Percentiles rank a stretch among this genome's conserved stretches.
Conservation (phyloP, 768 basidiomycete genomes). For the Lactarius psammicola region DNA sequence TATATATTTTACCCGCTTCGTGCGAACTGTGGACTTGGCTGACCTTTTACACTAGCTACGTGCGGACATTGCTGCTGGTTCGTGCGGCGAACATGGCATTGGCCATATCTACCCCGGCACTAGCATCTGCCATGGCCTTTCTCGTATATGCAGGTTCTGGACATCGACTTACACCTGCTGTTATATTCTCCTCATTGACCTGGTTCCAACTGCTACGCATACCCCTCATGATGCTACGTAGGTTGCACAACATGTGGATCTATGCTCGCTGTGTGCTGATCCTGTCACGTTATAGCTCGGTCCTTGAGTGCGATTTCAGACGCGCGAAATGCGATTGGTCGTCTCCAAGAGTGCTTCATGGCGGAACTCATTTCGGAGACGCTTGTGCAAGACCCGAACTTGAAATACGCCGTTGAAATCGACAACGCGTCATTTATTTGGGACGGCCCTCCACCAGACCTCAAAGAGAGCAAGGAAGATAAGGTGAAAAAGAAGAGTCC, state of each 20-base stretch:
- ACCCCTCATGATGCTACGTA: slow-evolving; percentile 72
- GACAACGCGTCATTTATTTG: slow-evolving; percentile 77
- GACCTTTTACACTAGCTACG: slow-evolving; percentile 43
- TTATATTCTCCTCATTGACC: slow-evolving; percentile 81
- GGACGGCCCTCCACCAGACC: slow-evolving; percentile 70
- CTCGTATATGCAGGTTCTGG: slow-evolving; percentile 75
- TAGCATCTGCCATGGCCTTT: slow-evolving; percentile 80
- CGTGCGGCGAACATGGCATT: slow-evolving; percentile 68
- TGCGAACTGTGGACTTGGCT: slow-evolving; percentile 8
- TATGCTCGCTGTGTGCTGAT: neutral
- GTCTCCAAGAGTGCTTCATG: slow-evolving; percentile 78
- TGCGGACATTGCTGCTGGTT: slow-evolving; percentile 63
- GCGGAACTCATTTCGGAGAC: slow-evolving; percentile 72
- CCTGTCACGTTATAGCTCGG: slow-evolving; percentile 44
- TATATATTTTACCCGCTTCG: neutral
- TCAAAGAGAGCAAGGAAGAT: slow-evolving; percentile 34
- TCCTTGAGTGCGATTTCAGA: slow-evolving; percentile 81
- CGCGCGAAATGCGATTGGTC: slow-evolving; percentile 73
- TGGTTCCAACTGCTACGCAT: slow-evolving; percentile 81
- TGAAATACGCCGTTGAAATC: slow-evolving; percentile 64
- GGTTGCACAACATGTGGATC: slow-evolving; percentile 19
- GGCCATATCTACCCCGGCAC: slow-evolving; percentile 66
- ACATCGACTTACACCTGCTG: slow-evolving; percentile 63
- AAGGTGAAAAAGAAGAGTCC: slow-evolving; percentile 25
- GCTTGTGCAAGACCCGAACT: slow-evolving; percentile 49